Evolutionary conservation across 202 grass and related monocot genomes (phyloP).

Genomic region (Hordeum pubiflorum): DNA sequence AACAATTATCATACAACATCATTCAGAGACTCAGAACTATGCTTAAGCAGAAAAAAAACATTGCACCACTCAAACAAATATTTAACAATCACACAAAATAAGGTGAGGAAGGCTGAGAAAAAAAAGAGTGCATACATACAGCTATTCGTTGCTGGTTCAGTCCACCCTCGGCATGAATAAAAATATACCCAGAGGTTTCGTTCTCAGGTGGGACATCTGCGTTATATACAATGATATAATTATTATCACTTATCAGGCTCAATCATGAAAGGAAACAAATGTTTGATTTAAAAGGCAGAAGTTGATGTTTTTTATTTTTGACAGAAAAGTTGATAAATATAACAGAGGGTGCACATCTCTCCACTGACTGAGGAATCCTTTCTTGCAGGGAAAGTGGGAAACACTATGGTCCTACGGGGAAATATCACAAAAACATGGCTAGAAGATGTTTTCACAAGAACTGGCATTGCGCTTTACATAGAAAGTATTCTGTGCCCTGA

Average conservation of each 20-base stretch:
- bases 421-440: neutral
- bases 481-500: neutral
- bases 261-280: slow-evolving; percentile 3
- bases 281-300: neutral
- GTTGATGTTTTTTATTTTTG: too few species aligned
- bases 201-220: slow-evolving; percentile 73
- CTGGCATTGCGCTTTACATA: neutral
- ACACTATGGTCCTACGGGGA: neutral
- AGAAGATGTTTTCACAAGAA: neutral
- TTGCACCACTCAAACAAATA: neutral
- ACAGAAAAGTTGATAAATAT: neutral
- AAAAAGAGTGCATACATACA: slow-evolving; percentile 55
- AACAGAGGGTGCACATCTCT: neutral
- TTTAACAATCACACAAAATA: neutral
- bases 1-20: neutral
- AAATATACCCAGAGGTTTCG: slow-evolving; percentile 85
- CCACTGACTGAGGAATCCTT: neutral
- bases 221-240: slow-evolving; percentile 11
- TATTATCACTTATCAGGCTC: neutral
- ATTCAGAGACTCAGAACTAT: neutral
- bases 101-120: neutral
- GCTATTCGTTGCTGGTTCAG: slow-evolving; percentile 93
- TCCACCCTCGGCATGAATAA: slow-evolving; percentile 96
- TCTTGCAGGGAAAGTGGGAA: neutral
- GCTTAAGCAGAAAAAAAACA: neutral